These are phyloP conservation scores for Cinnamomum chago DNA, from an alignment of 164 flowering plant genomes.

Conservation along the genomic window DNA sequence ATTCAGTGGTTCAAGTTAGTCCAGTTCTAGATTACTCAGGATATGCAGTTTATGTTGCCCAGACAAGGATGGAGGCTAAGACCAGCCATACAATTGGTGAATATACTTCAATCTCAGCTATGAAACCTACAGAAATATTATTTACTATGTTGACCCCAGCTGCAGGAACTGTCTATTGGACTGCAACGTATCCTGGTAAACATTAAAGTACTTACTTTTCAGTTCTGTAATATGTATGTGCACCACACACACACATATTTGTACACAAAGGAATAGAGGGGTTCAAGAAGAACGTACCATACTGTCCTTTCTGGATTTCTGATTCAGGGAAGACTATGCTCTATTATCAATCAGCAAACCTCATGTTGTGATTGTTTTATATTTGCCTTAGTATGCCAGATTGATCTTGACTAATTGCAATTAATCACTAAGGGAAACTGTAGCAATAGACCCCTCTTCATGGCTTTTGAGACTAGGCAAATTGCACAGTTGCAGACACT, in stretches of 20 bases:
- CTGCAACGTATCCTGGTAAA: slow-evolving; percentile 59
- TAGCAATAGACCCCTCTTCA: too few species aligned
- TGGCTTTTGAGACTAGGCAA: slow-evolving; percentile 47
- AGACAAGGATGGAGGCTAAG: slow-evolving; percentile 62
- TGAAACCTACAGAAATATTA: slow-evolving; percentile 45
- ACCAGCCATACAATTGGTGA: slow-evolving; percentile 38
- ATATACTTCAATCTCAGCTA: slow-evolving; percentile 49
- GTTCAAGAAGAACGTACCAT: too few species aligned
- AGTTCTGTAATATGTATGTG: too few species aligned
- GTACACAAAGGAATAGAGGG: too few species aligned
- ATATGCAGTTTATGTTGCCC: slow-evolving; percentile 65
- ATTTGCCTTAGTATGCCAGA: too few species aligned
- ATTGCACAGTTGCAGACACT: slow-evolving; percentile 41
- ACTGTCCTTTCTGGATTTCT: too few species aligned
- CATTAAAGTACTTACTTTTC: background rate
- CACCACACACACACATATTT: too few species aligned
- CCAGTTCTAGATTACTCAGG: slow-evolving; percentile 92
- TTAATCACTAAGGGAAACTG: too few species aligned
- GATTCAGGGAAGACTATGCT: too few species aligned
- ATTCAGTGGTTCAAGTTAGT: slow-evolving; percentile 66
- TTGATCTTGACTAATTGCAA: too few species aligned
- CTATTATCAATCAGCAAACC: too few species aligned
- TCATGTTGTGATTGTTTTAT: too few species aligned
- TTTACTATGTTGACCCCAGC: slow-evolving; percentile 66
- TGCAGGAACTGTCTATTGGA: slow-evolving; percentile 62